A percentile compares a stretch with the other conserved stretches of the same genome.
Conservation (phyloP, 305 asterid species). For the Euphrasia arctica region DNA sequence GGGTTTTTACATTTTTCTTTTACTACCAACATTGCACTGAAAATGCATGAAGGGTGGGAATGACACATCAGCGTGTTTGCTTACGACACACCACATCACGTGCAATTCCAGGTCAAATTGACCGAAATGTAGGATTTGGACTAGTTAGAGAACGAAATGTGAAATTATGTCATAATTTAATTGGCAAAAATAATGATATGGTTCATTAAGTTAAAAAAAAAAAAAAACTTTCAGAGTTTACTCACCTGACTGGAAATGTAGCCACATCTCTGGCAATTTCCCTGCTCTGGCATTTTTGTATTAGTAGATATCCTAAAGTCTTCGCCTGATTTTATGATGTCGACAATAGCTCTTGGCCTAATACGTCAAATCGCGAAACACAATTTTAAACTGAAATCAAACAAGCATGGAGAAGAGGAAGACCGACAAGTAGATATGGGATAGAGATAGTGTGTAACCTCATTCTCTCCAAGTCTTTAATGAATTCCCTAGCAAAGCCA, state of each 20-base stretch:
- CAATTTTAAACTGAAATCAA: slow-evolving; percentile 14
- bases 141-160: too few species aligned
- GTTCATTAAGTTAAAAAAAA: too few species aligned
- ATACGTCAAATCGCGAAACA: slow-evolving; percentile 18
- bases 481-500: slow-evolving; percentile 97
- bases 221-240: too few species aligned
- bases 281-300: slow-evolving; percentile 98
- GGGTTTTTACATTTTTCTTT: too few species aligned
- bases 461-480: slow-evolving; percentile 92
- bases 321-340: slow-evolving; percentile 91
- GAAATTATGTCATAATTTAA: too few species aligned
- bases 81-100: too few species aligned
- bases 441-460: slow-evolving; percentile 38
- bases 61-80: too few species aligned
- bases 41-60: too few species aligned
- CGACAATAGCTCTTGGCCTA: slow-evolving; percentile 94
- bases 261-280: slow-evolving; percentile 91
- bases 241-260: slow-evolving; percentile 97
- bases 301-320: slow-evolving; percentile 87
- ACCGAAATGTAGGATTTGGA: too few species aligned
- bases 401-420: not conserved
- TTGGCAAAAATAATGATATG: too few species aligned
- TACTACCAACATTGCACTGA: too few species aligned
- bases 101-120: too few species aligned
- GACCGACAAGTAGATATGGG: not conserved